These are phyloP conservation scores for Fraxinus angustifolia DNA, from an alignment of 305 asterid species.

Conservation along the genomic window DNA sequence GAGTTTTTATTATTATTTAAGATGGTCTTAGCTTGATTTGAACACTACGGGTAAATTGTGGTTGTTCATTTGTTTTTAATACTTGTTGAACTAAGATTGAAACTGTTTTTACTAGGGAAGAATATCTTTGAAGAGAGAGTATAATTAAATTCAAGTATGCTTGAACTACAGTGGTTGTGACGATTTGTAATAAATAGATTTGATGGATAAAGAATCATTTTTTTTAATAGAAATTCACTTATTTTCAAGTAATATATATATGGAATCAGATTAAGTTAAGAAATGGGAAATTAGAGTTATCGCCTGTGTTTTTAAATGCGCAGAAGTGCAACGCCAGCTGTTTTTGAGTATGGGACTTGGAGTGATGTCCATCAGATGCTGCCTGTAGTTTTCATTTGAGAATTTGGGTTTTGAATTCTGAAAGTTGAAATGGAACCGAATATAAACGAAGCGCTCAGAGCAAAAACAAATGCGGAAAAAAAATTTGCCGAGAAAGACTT, in stretches of 20 bases:
- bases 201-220: not conserved
- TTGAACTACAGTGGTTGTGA: not conserved
- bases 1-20: not conserved
- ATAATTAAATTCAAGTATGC: not conserved
- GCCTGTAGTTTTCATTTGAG: constrained; percentile 11
- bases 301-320: not conserved
- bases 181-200: not conserved
- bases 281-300: not conserved
- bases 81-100: not conserved
- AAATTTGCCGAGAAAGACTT: constrained; percentile 40
- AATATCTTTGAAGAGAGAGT: not conserved
- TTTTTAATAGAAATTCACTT: not conserved
- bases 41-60: not conserved
- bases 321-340: not conserved
- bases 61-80: not conserved
- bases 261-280: not conserved
- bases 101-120: not conserved
- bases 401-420: constrained; percentile 1
- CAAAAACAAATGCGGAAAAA: constrained; percentile 48
- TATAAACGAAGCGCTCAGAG: constrained; percentile 39
- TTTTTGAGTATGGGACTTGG: not conserved
- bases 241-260: not conserved
- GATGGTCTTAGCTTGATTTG: not conserved
- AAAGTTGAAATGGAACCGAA: constrained; percentile 36
- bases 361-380: not conserved